Evolutionary conservation across 2,329 filamentous ascomycete genomes (phyloP), one percentile per base, ranked within the genome.

Genomic region (Ophidiomyces ophidiicola): DNA sequence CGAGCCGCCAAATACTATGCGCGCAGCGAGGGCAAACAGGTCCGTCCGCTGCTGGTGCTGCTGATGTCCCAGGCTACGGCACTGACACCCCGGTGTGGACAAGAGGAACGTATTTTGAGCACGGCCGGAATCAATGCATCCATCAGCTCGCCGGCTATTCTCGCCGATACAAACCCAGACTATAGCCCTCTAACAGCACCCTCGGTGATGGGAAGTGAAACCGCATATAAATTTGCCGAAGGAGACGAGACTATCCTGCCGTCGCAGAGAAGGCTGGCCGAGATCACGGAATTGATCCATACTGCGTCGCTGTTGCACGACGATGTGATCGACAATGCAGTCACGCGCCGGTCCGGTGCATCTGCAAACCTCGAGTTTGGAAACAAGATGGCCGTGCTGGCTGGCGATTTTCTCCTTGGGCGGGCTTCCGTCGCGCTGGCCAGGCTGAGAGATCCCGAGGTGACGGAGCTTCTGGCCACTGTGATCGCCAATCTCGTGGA

Each of bases 1-100:
- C 87, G 84, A 29, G 88, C 87, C 19, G 86, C 90, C 37, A 98
- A 98, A 64, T 98, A 98, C 69, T 98, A 98, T 61, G 94, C 90
- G 15, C 82, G 88, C 54, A 83, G 83, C 44, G 86, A 96, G 68
- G 90, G 90, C 46, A 98, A 98, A 67, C 90, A 96, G 62, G 80
- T 98, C 51, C 80, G 90, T 49, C 90, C 90, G 20, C 75, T 94
- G 60, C 81, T 98, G 45, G 87, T 98, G 20, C 74, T 98, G 46
- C 77, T 98, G 53, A 96, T 98, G 88, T 88, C 87, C 46, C 76
- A 87, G 57, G 90, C 90, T 4, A 94, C 88, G 1, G 76, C 85
- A n/a, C 66, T 85, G 70, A 82, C 70, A 62, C 84, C 68, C 68
- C 87, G 70, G 56, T 56, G 57, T 50, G 56, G 69, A 61, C 56